Evolutionary conservation across 192 early-diverging fungal genomes (phyloP), one percentile per base, ranked within the genome.

Genomic region (Podochytrium sp.): DNA sequence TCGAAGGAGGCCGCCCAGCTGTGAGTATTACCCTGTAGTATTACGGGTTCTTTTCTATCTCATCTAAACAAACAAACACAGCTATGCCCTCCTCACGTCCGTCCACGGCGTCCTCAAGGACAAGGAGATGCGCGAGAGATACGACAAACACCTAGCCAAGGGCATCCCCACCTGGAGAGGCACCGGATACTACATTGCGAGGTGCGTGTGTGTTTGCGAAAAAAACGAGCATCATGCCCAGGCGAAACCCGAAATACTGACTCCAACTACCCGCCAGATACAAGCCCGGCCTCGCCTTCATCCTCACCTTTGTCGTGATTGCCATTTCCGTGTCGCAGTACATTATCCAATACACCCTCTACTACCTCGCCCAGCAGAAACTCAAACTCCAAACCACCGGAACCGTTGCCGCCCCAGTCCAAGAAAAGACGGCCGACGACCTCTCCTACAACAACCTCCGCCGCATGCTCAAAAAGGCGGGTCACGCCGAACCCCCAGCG

Each of bases 91-190:
- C 0, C 62, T 86, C 40, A 86, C 85, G 18, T 79, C 77, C 14
- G 77, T 86, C 71, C 32, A 56, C 39, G 59, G 43, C 2, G 69
- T 80, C 27, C 57, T 86, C 10, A 83, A 81, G 61, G 79, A 85
- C 49, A 41, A 68, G 47, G 73, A 79, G 32, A 42, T 43, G 25
- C 67, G 85, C 33, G 80, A 74, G 34, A 71, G 78, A 30, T 86
- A 86, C 50, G 83, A 86, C 59, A 38, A 60, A n/a, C 83, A 86
- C 62, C 68, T 84, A 5, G 43, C 62, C 34, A 56, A 53, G n/a
- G 85, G 85, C 27, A 79, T 86, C 41, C 85, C 85, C 18, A 52
- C 49, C 55, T 84, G 82, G 82, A 80, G 78, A 60, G 79, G 81
- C 6, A 83, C 66, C n/a, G 79, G 72, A 35, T 83, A 78, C 57